phyloP scores from a whole-genome alignment of 768 basidiomycete genomes.

The Trametopsis cervina region DNA sequence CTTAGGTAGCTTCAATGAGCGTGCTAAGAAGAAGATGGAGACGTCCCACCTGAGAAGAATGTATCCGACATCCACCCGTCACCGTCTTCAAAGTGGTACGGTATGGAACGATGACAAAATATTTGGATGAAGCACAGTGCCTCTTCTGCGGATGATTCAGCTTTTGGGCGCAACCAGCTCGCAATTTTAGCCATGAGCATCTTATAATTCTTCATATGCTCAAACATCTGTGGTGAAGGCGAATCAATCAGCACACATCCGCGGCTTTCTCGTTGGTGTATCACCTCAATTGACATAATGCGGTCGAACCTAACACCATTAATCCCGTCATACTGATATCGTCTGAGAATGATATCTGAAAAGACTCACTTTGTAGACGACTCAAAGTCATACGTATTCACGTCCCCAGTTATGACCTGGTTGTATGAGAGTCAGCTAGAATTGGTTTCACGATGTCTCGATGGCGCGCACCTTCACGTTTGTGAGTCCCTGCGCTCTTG shows the following conservation, averaged over 20 bases:
- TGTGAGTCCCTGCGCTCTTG: conserved; percentile 39
- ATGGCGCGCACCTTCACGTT: conserved; percentile 43
- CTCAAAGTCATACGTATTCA: conserved; percentile 55
- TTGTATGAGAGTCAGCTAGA: not conserved
- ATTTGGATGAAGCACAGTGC: conserved; percentile 63
- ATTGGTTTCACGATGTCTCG: not conserved
- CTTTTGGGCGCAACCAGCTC: conserved; percentile 51
- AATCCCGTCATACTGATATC: no score
- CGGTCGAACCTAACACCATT: conserved; percentile 49
- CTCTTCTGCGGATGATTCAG: conserved; percentile 21
- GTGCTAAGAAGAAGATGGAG: no score
- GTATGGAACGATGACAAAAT: conserved; percentile 55
- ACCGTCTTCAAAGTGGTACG: conserved; percentile 63
- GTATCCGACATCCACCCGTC: conserved; percentile 74
- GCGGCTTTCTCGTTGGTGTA: not conserved
- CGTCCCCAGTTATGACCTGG: conserved; percentile 62
- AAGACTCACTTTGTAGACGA: conserved; percentile 36
- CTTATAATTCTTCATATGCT: conserved; percentile 74
- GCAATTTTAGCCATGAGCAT: conserved; percentile 52
- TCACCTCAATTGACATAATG: conserved; percentile 62
- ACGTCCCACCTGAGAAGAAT: conserved; percentile 51
- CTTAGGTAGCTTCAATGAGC: conserved; percentile 19
- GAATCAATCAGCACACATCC: no score
- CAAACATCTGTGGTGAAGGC: conserved; percentile 68
- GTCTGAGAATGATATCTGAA: no score